Evolutionary conservation across 768 basidiomycete genomes (phyloP), one percentile per base, ranked within the genome.

Genomic region (Pleurotus eryngii): DNA sequence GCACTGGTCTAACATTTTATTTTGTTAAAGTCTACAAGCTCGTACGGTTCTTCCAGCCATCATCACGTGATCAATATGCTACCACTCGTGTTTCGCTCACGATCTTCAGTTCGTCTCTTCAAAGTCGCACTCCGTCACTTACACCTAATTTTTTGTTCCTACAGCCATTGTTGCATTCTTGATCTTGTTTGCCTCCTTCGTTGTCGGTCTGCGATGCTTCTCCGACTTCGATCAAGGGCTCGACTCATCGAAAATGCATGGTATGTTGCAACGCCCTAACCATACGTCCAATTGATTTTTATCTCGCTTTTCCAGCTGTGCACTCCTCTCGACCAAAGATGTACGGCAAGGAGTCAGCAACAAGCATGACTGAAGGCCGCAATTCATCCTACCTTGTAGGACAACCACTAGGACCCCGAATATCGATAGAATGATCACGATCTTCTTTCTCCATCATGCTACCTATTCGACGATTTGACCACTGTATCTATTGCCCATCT

Each of bases 211-310:
- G 18, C 83, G 86, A 51, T 94, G 92, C 68, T 89, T 90, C 75
- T 67, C 77, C 26, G 91, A 93, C 74, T 94, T 94, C 65, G 86
- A 89, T 70, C 83, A 83, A 67, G 92, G 92, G n/a, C 74, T 94
- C 17, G 75, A 79, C 55, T 70, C 79, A 14, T 86, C 90, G 49
- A 94, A 94, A 76, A 77, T 81, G 60, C 80, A 86, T 63, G 83
- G 91, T 93, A 71, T 80, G 89, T 78, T 66, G 9, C 70, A 72
- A 54, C 46, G 54, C 24, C 61, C 56, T 53, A 50, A 68, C 46
- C 35, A 57, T 49, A 57, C 60, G 49, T 71, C 14, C 35, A 12
- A 70, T 61, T 43, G 66, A 59, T 62, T 65, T 60, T 53, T 69
- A 65, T 68, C 75, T 61, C 70, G 59, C 55, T 49, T 37, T 62